Base-by-base conservation (phyloP, 2,329 filamentous ascomycete genomes). In the Sarocladium strictum region DNA sequence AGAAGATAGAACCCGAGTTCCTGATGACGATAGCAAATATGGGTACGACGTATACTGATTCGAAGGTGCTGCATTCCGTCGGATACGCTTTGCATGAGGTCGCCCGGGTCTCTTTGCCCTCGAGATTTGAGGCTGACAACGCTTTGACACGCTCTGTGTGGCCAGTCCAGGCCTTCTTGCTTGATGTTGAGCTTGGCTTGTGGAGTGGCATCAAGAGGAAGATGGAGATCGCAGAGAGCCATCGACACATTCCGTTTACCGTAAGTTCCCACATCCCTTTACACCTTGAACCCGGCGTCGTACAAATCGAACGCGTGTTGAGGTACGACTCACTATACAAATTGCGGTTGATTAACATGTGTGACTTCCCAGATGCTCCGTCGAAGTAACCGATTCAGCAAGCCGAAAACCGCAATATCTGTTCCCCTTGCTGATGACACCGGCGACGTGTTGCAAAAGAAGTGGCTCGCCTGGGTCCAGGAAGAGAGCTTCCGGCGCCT, bases 331-430 rank as follows among this genome's bases (percentile, higher is more conserved):
- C n/a, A n/a, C n/a, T n/a, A n/a, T n/a, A n/a, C n/a, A n/a, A 32
- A 14, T 4, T 15, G 2, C n/a, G n/a, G 15, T 88, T 61, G 90
- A 86, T 86, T 74, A 70, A 54, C 40, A 23, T 17, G 40, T 7
- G 67, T 69, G 23, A 90, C 86, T 86, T 75, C 80, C 14, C 81
- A 47, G 72, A 80, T 56, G 86, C 89, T 62, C 83, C 81, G 2
- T 87, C 81, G 70, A 87, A 88, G 64, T 77, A 85, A 70, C 79
- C 58, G 54, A 61, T 57, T 29, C 21, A 1, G n/a, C 23, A 10
- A 53, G 3, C 53, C 9, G 12, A n/a, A 2, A n/a, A 9, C 6
- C 7, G 14, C 15, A 21, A 9, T 11, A n/a, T 11, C 9, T 29
- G 27, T 17, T 3, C 24, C 40, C 6, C 26, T 45, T 12, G 15